Evolutionary conservation across 2,329 filamentous ascomycete genomes (phyloP), one percentile per base, ranked within the genome.

Genomic region (Ophiostoma sp.): DNA sequence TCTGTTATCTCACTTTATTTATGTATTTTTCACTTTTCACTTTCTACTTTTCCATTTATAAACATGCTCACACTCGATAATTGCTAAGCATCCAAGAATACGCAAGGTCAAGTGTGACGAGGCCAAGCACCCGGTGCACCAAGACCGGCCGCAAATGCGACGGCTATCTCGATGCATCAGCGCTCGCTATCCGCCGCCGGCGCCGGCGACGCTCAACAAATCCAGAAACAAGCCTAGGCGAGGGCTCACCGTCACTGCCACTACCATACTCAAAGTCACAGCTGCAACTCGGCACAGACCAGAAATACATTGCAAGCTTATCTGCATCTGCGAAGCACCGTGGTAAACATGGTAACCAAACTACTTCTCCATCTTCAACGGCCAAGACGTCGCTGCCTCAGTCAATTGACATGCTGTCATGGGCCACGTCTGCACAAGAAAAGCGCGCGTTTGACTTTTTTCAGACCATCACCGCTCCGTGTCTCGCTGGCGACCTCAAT

Each of bases 91-190:
- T 48, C 33, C 15, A 54, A 86, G 84, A 76, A 81, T 84, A 41
- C 83, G 85, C 68, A 83, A 84, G 70, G 82, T 87, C 69, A 87
- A 87, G 75, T 87, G 85, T 75, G 85, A 86, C 72, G 85, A 87
- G 76, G 78, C 76, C 23, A 85, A 83, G 70, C 73, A 76, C 81
- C 48, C 82, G 84, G 70, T 87, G 85, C 74, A 81, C 80, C 44
- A 84, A 82, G 70, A 86, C 85, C 3, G 84, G 85, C 15, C 81
- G 85, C 68, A 82, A 80, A 73, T 87, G 85, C 74, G 85, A 87
- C 75, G 86, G 86, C 71, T 87, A 88, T 70, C 74, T 77, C 11
- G 72, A 76, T 71, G 73, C 75, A 41, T 68, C 67, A 11, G 69
- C 73, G 17, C 74, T 79, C 31, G 75, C 77, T 5, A 71, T 75